A percentile compares a stretch with the other conserved stretches of the same genome.
Conservation (phyloP, 306 rosid genomes). For the Sicyos edulis region DNA sequence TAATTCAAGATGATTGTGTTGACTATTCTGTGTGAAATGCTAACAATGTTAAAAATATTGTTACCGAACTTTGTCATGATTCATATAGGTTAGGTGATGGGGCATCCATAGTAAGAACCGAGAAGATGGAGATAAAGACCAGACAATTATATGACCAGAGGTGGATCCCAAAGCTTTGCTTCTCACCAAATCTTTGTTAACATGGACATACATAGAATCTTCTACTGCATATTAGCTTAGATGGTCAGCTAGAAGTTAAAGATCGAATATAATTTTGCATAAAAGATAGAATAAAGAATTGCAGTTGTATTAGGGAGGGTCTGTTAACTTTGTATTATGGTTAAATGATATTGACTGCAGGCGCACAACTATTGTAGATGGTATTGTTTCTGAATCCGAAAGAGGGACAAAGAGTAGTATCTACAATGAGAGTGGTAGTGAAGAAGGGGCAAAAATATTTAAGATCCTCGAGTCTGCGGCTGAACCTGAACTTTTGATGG, state of each 20-base stretch:
- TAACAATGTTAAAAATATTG: background rate
- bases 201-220: background rate
- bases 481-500: slow-evolving; percentile 88
- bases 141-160: slow-evolving; percentile 56
- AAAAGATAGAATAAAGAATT: background rate
- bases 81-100: slow-evolving; percentile 61
- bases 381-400: slow-evolving; percentile 53
- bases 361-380: slow-evolving; percentile 58
- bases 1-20: slow-evolving; percentile 26
- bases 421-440: slow-evolving; percentile 50
- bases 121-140: slow-evolving; percentile 62
- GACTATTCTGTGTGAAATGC: slow-evolving; percentile 15
- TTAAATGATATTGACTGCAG: slow-evolving; percentile 34
- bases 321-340: background rate
- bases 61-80: slow-evolving; percentile 21
- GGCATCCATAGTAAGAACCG: slow-evolving; percentile 66
- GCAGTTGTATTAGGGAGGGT: slow-evolving; percentile 8
- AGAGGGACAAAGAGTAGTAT: slow-evolving; percentile 37
- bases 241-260: background rate
- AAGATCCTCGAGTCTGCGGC: slow-evolving; percentile 70
- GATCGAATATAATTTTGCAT: background rate
- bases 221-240: background rate
- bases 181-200: slow-evolving; percentile 17
- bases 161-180: slow-evolving; percentile 33
- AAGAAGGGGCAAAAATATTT: slow-evolving; percentile 74